Base-by-base conservation (phyloP, 495 filamentous ascomycete genomes). In the Neurospora tetrasperma region DNA sequence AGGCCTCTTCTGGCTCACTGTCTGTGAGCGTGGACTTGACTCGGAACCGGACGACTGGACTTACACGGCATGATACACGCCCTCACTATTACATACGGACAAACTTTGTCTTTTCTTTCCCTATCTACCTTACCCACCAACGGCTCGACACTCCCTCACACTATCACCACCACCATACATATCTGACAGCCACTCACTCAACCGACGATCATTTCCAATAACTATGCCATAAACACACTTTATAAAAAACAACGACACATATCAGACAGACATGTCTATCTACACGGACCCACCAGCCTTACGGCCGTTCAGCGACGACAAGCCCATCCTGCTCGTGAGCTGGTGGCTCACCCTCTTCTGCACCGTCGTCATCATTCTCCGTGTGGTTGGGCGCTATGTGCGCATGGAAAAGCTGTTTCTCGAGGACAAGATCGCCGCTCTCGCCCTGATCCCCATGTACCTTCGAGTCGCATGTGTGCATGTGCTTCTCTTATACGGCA, bases 291-390 rank as follows among this genome's bases (percentile, higher is more conserved):
- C 92, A 69, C 83, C 85, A 68, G 83, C 84, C 42, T 16, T 66
- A 9, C 85, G 88, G 74, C 84, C 86, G 11, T 81, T 83, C 76
- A 72, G 82, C 75, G 80, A 90, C 14, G 86, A 93, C 81, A 91
- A 93, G 71, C 88, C 93, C 20, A 93, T 90, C 0, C 85, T 99
- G 42, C 85, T 98, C 69, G 92, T 94, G 73, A 94, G 91, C 74
- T 98, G 94, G 92, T 97, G 96, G 96, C 92, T 93, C 72, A 95
- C 94, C 1, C 81, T 83, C 1, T 93, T 96, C 76, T 92, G 93
- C 39, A 82, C 93, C 69, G 84, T 87, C 54, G 91, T 97, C 74
- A 97, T 99, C 73, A 71, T 93, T 11, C 84, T 93, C 12, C 89
- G 96, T 0, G 80, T 97, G 12, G 82, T 80, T 69, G 94, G 96